Base-by-base conservation (phyloP, 1,139 yeast species). In the Debaryomycetaceae sp. region DNA sequence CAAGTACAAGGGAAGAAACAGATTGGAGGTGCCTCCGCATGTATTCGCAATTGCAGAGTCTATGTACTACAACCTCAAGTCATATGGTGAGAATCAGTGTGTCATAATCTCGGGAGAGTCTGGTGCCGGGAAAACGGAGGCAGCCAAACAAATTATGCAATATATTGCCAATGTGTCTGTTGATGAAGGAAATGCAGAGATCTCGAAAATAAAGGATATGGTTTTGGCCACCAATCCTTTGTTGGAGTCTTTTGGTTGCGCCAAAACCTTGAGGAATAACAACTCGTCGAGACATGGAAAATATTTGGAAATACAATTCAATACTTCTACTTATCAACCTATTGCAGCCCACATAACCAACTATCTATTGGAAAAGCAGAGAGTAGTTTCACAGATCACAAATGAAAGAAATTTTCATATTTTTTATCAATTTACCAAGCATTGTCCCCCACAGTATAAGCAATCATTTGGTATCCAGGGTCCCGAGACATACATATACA, bases 41-140 rank as follows among this genome's bases (percentile, higher is more conserved):
- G 99, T 95, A 38, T 95, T 86, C 67, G 97, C 98, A 42, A 91
- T 93, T 58, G 99, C 99, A 17, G 99, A 95, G 66, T 72, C 95
- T 35, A 91, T 95, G 96, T 93, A 86, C 67, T 93, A 95, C 68
- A 88, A 91, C 63, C 80, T 95, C 83, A 91, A 91, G 67, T 86
- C 96, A 0, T 95, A 95, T 66, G 83, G 87, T 46, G 99, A 95
- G 58, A 90, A 84, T 63, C 99, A 95, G 65, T 93, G 99, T 77
- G 99, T 95, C 37, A 95, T 95, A 58, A 95, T 95, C 54, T 89
- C 97, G 5, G 99, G 99, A 43, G 99, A 95, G 65, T 89, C 97
- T 1, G 99, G 99, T 49, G 99, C 99, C 2, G 99, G 99, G 42
- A 93, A 93, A 65, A 93, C 99, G 6, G 99, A 93, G 67, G 98